Conservation (phyloP, 176 grass and related monocot species). For the Eragrostis curvula region DNA sequence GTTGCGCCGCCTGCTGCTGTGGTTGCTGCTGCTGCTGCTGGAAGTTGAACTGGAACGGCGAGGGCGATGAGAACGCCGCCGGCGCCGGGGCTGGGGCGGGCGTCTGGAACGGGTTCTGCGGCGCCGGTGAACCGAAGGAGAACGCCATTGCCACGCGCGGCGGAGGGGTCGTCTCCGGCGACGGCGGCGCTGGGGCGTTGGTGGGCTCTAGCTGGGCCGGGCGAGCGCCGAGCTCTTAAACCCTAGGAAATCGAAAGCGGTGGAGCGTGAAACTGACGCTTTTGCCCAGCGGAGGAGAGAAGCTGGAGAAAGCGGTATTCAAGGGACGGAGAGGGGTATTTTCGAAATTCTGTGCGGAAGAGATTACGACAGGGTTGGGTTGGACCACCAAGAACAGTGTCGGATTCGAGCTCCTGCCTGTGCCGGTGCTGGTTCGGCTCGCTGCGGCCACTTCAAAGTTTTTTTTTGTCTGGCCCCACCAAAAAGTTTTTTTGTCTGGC, state of each 20-base stretch:
- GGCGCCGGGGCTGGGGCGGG: conserved; percentile 15
- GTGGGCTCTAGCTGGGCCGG: conserved; percentile 39
- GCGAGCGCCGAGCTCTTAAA: conserved; percentile 22
- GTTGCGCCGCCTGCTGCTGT: conserved; percentile 2
- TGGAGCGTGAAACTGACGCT: conserved; percentile 10
- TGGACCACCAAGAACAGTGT: background rate
- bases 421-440: no score
- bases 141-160: background rate
- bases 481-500: no score
- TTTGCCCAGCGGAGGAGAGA: background rate
- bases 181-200: conserved; percentile 14
- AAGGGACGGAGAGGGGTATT: no score
- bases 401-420: background rate
- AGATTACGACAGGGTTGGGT: background rate
- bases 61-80: conserved; percentile 35
- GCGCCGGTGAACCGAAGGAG: conserved; percentile 10
- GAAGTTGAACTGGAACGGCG: conserved; percentile 58
- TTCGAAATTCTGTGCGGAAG: background rate
- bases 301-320: background rate
- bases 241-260: conserved; percentile 24
- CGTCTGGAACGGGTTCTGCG: conserved; percentile 46
- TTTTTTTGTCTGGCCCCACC: no score
- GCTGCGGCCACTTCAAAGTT: no score
- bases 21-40: conserved; percentile 52
- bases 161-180: conserved; percentile 10